A percentile compares a stretch with the other conserved stretches of the same genome.
phyloP scores from a whole-genome alignment of 257 asterid genomes.

The Linaria vulgaris region DNA sequence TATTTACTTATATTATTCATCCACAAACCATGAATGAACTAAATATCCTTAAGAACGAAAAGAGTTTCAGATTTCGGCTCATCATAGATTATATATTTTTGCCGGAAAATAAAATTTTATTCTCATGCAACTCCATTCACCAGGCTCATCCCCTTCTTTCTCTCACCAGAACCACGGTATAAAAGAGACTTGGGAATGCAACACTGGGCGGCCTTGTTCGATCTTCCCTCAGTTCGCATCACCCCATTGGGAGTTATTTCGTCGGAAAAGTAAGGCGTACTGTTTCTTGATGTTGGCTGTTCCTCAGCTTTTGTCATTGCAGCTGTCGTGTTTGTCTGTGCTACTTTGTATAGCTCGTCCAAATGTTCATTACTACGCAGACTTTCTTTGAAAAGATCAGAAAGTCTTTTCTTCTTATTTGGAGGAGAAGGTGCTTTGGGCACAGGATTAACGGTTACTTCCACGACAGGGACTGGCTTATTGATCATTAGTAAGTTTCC shows the following conservation, averaged over 20 bases:
- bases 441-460: conserved; percentile 22
- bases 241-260: conserved; percentile 34
- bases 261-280: conserved; percentile 25
- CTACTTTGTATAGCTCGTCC: conserved; percentile 26
- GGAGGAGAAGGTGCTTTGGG: conserved; percentile 40
- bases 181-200: conserved; percentile 64
- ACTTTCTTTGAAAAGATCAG: conserved; percentile 64
- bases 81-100: conserved; percentile 21
- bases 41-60: not conserved
- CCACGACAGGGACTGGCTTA: conserved; percentile 24
- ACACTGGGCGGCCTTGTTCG: conserved; percentile 41
- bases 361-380: conserved; percentile 30
- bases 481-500: conserved; percentile 29
- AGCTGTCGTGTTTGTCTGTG: conserved; percentile 16
- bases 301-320: conserved; percentile 20
- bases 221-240: conserved; percentile 20
- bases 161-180: conserved; percentile 48
- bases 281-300: conserved; percentile 24
- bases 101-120: not conserved
- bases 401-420: conserved; percentile 53
- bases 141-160: conserved; percentile 49
- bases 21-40: conserved; percentile 25
- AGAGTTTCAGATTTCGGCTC: conserved; percentile 12
- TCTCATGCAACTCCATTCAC: conserved; percentile 24
- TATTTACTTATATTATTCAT: conserved; percentile 23